A percentile compares a stretch with the other conserved stretches of the same genome.
These are phyloP conservation scores for Lepidium didymum DNA, from an alignment of 345 rosid species.

Conservation along the genomic window DNA sequence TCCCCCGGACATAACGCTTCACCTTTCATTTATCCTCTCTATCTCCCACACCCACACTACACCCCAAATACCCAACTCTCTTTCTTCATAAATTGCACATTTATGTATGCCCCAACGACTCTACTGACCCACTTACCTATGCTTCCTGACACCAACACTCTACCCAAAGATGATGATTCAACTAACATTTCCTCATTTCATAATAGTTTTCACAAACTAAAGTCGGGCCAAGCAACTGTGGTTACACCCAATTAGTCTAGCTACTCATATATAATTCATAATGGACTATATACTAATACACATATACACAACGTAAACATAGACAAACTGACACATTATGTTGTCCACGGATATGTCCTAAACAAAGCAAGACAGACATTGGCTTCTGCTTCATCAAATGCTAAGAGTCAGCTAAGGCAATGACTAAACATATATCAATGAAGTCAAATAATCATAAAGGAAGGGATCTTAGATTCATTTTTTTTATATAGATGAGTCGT, in stretches of 20 bases:
- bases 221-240: neutral
- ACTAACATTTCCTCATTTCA: conserved; percentile 19
- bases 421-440: neutral
- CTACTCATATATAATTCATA: neutral
- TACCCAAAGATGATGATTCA: conserved; percentile 21
- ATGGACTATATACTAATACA: neutral
- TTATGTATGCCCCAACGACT: conserved; percentile 21
- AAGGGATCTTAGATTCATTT: too few relatives aligned
- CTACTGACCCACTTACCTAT: conserved; percentile 19
- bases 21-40: conserved; percentile 18
- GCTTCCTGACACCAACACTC: conserved; percentile 23
- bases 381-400: neutral
- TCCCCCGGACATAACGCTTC: conserved; percentile 34
- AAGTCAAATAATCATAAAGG: neutral
- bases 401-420: neutral
- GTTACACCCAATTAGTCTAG: neutral
- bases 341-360: neutral
- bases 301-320: neutral
- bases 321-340: neutral
- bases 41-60: neutral
- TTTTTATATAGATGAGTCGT: neutral
- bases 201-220: neutral
- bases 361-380: neutral
- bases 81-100: conserved; percentile 13
- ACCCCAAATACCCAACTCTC: conserved; percentile 9